Conservation (phyloP, 2,329 filamentous ascomycete species). For the Chrysoporthe cubensis region DNA sequence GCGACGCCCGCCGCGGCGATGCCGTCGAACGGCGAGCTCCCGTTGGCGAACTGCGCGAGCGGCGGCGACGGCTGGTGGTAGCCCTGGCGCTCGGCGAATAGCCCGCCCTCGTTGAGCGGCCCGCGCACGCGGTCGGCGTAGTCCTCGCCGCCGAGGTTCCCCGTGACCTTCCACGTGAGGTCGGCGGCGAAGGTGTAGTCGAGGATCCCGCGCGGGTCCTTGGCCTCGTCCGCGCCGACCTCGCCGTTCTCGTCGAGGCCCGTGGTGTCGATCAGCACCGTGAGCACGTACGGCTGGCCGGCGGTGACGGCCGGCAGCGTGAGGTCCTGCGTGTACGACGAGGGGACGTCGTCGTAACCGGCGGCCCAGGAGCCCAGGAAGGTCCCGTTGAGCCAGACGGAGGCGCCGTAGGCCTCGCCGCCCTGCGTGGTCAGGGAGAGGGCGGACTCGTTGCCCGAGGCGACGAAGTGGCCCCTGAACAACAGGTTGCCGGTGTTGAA, state of each 20-base stretch:
- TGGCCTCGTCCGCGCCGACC: slow-evolving; percentile 59
- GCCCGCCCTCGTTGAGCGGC: slow-evolving; percentile 64
- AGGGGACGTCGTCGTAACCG: slow-evolving; percentile 47
- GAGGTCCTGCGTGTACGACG: slow-evolving; percentile 52
- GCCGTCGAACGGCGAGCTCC: slow-evolving; percentile 41
- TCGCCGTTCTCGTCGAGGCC: slow-evolving; percentile 67
- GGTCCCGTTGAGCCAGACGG: slow-evolving; percentile 62
- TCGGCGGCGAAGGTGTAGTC: slow-evolving; percentile 56
- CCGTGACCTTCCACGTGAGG: slow-evolving; percentile 64
- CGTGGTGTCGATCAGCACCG: slow-evolving; percentile 70
- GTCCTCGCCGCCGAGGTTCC: slow-evolving; percentile 64
- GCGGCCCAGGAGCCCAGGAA: slow-evolving; percentile 68
- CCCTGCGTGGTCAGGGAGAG: slow-evolving; percentile 64
- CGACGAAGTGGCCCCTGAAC: slow-evolving; percentile 68
- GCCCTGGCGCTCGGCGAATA: slow-evolving; percentile 60
- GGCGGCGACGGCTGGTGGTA: slow-evolving; percentile 58
- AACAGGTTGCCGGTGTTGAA: slow-evolving; percentile 68
- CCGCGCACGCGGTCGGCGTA: slow-evolving; percentile 60
- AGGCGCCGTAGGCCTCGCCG: slow-evolving; percentile 66
- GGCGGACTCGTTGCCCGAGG: slow-evolving; percentile 56
- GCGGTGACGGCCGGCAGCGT: slow-evolving; percentile 53
- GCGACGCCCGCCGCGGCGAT: slow-evolving; percentile 53
- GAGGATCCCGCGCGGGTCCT: slow-evolving; percentile 61
- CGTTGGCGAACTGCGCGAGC: slow-evolving; percentile 45
- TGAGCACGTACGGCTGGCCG: slow-evolving; percentile 62